Base-by-base conservation (phyloP, 2,329 filamentous ascomycete species). In the Ophiocordyceps sinensis region DNA sequence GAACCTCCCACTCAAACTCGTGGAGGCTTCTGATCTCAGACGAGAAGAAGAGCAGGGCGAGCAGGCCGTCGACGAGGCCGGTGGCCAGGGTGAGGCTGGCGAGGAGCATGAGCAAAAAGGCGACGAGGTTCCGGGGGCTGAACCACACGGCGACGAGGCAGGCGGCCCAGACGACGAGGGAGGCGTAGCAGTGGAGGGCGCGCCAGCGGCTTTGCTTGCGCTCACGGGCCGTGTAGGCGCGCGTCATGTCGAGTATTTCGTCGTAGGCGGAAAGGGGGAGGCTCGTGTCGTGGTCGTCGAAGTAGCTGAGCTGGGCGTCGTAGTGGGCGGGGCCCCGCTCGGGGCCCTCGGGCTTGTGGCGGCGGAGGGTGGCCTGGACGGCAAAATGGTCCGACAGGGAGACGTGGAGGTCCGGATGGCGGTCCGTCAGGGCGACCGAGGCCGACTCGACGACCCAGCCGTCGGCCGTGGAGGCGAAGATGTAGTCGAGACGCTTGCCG, bases 371-470 rank as follows among this genome's bases (percentile, higher is more conserved):
- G 6, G 85, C 79, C 57, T 89, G 82, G 41, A 96, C 82, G 19
- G 85, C 87, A 59, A 95, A 96, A 59, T 96, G 91, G 56, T 98
- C 89, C 51, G 87, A 95, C 23, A 96, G 70, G 1, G 86, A 94
- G 63, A 87, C 94, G 46, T 77, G 72, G 2, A 95, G 68, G 2
- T 74, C 75, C 0, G 87, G 85, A 59, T 95, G 88, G 10, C 85
- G 79, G 55, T 82, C 74, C 17, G 77, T 80, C 77, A 95, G 86
- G 44, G 82, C 80, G 1, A 98, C 82, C 39, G 76, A 72, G 3
- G 75, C 80, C 8, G 73, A 69, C 44, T 77, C 70, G 44, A 95
- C 77, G 12, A 74, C 65, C 87, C 88, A 95, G 36, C 58, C 53
- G 44, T 55, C 48, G 12, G 69, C 73, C 12, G 73, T 72, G 2